A percentile compares a stretch with the other conserved stretches of the same genome.
phyloP scores from a whole-genome alignment of 169 alveolate species.

The Plasmodium yoelii region DNA sequence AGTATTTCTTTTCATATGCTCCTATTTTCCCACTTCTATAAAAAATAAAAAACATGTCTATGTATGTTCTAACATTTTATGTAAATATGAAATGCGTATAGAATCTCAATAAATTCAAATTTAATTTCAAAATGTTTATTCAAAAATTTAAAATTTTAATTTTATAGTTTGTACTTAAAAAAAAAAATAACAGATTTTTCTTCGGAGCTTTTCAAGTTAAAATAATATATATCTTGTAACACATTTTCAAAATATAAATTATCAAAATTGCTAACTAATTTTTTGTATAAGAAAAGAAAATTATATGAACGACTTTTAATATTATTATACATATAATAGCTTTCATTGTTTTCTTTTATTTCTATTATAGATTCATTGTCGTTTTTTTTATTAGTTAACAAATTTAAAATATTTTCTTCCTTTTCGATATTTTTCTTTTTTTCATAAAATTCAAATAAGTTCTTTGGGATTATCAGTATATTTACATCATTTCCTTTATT shows the following conservation, averaged over 20 bases:
- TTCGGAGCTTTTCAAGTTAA: slow-evolving; percentile 37
- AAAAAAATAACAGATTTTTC: slow-evolving; percentile 39
- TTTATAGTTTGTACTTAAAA: slow-evolving; percentile 35
- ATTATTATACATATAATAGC: slow-evolving; percentile 36
- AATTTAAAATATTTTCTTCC: slow-evolving; percentile 65
- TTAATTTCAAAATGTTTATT: too few relatives aligned
- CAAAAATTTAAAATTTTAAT: not conserved
- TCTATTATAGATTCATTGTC: slow-evolving; percentile 20
- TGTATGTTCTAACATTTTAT: not conserved
- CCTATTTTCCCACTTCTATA: slow-evolving; percentile 60
- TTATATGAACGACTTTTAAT: slow-evolving; percentile 54
- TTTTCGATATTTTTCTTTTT: slow-evolving; percentile 34
- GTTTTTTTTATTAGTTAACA: slow-evolving; percentile 29
- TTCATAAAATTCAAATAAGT: slow-evolving; percentile 36
- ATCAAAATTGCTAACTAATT: slow-evolving; percentile 34
- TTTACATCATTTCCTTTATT: slow-evolving; percentile 52
- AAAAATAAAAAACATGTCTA: not conserved
- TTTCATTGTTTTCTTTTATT: slow-evolving; percentile 53
- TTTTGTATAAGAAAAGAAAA: slow-evolving; percentile 51
- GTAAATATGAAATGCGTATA: not conserved
- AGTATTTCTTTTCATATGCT: slow-evolving; percentile 47
- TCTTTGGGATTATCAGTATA: slow-evolving; percentile 42
- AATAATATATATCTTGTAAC: slow-evolving; percentile 53
- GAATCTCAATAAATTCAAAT: too few relatives aligned
- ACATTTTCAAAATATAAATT: slow-evolving; percentile 59